Conservation (phyloP, 768 basidiomycete genomes). For the Leccinum pellstonianum region DNA sequence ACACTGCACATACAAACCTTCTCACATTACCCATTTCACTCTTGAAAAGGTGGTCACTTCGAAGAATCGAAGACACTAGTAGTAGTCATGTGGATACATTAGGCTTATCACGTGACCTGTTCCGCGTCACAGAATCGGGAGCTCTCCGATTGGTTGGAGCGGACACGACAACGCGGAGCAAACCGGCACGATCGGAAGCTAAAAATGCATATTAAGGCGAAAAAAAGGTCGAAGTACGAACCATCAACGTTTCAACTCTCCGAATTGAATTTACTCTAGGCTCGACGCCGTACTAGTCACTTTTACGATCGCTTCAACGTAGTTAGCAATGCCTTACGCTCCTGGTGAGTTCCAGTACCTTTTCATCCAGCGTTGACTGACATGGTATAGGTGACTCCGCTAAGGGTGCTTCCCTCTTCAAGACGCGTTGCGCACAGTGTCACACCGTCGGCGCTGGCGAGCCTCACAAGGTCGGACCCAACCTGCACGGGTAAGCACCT, state of each 20-base stretch:
- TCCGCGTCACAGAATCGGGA: background rate
- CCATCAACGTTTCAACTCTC: slow-evolving; percentile 1
- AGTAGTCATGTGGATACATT: too few species aligned
- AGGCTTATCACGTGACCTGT: background rate
- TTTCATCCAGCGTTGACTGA: slow-evolving; percentile 1
- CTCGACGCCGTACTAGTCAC: slow-evolving; percentile 4
- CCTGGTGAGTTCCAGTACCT: slow-evolving; percentile 33
- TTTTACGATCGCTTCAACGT: slow-evolving; percentile 6
- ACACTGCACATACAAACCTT: background rate
- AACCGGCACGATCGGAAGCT: slow-evolving; percentile 31
- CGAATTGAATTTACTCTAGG: background rate
- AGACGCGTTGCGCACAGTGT: slow-evolving; percentile 93
- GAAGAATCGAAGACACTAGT: too few species aligned
- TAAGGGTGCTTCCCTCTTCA: slow-evolving; percentile 95
- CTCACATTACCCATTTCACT: too few species aligned
- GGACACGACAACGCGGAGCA: slow-evolving; percentile 18
- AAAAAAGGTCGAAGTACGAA: slow-evolving; percentile 10
- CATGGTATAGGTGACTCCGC: slow-evolving; percentile 63
- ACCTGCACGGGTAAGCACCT: slow-evolving; percentile 79
- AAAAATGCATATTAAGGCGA: slow-evolving; percentile 16
- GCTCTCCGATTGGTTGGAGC: slow-evolving; percentile 23
- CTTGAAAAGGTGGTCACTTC: too few species aligned
- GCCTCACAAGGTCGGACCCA: slow-evolving; percentile 90
- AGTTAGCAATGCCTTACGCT: slow-evolving; percentile 41
- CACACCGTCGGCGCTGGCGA: slow-evolving; percentile 81